Percentiles rank a stretch among this genome's conserved stretches.
Evolutionary conservation across 139 green algal genomes (phyloP).

Genomic region (Deuterostichococcus epilithicus): DNA sequence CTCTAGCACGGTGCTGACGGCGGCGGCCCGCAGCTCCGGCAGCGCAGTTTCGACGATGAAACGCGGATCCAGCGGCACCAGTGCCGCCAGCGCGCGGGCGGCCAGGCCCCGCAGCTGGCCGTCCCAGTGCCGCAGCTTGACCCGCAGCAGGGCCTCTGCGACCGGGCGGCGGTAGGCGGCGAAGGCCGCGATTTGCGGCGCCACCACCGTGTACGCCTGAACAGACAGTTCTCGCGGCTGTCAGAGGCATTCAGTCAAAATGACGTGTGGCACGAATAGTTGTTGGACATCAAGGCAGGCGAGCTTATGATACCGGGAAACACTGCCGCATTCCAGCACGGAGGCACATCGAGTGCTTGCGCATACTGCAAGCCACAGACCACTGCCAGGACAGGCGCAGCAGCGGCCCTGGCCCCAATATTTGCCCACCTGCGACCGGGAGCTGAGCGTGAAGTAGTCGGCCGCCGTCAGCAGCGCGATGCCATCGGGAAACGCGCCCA

Average conservation of each 20-base stretch:
- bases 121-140: conserved; percentile 93
- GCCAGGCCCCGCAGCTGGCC: conserved; percentile 72
- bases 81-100: conserved; percentile 57
- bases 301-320: no score
- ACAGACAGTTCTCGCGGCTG: no score
- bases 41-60: conserved; percentile 34
- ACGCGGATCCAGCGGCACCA: conserved; percentile 48
- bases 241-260: no score
- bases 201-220: conserved; percentile 67
- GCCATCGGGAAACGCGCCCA: conserved; percentile 83
- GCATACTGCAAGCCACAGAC: no score
- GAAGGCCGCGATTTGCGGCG: conserved; percentile 48
- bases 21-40: conserved; percentile 49
- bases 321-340: no score
- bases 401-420: no score
- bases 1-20: conserved; percentile 53
- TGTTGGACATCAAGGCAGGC: no score
- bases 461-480: conserved; percentile 85
- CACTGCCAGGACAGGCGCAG: no score
- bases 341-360: no score
- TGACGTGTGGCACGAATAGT: no score
- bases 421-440: conserved; percentile 31
- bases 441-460: conserved; percentile 87
- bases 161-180: conserved; percentile 58
- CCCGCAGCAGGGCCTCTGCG: conserved; percentile 64